phyloP scores from a whole-genome alignment of 2,329 filamentous ascomycete species.

The Aspergillus transmontanensis region DNA sequence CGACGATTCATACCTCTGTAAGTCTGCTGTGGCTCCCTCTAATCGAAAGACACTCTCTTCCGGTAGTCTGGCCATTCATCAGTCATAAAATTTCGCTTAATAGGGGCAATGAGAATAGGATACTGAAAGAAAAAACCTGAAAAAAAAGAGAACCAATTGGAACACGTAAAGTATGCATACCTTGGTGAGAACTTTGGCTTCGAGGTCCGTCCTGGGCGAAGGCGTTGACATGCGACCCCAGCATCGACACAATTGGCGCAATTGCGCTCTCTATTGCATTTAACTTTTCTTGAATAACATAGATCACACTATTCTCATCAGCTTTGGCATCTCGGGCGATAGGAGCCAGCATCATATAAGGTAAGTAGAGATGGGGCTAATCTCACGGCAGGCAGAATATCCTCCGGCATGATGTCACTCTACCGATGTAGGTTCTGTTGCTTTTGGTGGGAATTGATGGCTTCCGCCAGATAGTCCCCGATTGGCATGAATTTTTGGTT shows the following conservation, averaged over 20 bases:
- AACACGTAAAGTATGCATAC: constrained; percentile 7
- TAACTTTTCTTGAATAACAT: constrained; percentile 31
- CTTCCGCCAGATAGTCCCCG: fast-evolving
- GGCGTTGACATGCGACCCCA: constrained; percentile 23
- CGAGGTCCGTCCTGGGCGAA: constrained; percentile 16
- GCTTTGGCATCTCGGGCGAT: neutral
- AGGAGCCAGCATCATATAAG: neutral
- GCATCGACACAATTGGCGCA: constrained; percentile 31
- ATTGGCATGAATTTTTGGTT: neutral
- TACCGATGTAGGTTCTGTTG: neutral
- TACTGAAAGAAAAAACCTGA: neutral
- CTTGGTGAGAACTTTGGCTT: constrained; percentile 12
- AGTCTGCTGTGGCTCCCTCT: neutral
- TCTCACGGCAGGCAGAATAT: constrained; percentile 22
- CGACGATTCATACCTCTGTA: neutral
- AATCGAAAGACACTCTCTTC: neutral
- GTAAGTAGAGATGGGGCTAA: neutral
- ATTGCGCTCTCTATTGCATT: constrained; percentile 25
- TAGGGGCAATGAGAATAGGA: neutral
- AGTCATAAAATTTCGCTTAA: too few species aligned
- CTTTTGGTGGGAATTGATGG: neutral
- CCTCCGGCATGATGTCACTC: neutral
- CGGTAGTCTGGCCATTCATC: neutral
- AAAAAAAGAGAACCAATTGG: neutral
- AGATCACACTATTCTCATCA: constrained; percentile 24